Base-by-base conservation (phyloP, 129 eudicot species). In the Saussurea involucrata region DNA sequence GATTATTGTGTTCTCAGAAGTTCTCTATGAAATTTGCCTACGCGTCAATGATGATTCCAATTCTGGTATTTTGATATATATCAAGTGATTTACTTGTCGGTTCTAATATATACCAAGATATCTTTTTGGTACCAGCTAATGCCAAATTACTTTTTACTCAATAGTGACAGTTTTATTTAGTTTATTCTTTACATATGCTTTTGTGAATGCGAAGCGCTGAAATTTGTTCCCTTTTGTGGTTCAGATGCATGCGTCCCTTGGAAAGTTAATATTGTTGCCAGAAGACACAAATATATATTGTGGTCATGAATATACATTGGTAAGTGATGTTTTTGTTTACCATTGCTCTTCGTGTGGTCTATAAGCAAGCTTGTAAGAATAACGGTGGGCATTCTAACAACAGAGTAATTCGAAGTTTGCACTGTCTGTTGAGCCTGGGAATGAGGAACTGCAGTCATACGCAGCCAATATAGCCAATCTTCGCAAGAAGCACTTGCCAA, bases 321-420 rank as follows among this genome's bases (percentile, higher is more conserved):
- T 87, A 85, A 86, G 88, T 85, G 6, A 37, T 22, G 61, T 75
- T 86, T 68, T 32, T 63, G n/a, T 24, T 61, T 40, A 34, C 20
- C 75, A 64, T 68, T 83, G 58, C 64, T 34, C 9, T 31, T 36
- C 60, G 4, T 72, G 27, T 70, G 42, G 29, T 68, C 78, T 63
- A 21, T 70, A 25, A 58, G 60, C 66, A 78, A 70, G 64, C 73
- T 31, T 63, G 66, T 18, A 61, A 24, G 33, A 78, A 37, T 71
- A 24, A 61, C 37, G 2, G 29, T 68, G 69, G 31, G 71, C 24
- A 71, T 24, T 24, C 37, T 63, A 44, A 81, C 63, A 64, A 49
- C 98, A 93, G 98, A 91, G 96, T 82, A 93, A 93, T 89, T 87
- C 93, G 53, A 93, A 89, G 90, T 93, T 93, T 83, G 98, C 98